phyloP scores from a whole-genome alignment of 768 basidiomycete species.

The Cytidiella melzeri region DNA sequence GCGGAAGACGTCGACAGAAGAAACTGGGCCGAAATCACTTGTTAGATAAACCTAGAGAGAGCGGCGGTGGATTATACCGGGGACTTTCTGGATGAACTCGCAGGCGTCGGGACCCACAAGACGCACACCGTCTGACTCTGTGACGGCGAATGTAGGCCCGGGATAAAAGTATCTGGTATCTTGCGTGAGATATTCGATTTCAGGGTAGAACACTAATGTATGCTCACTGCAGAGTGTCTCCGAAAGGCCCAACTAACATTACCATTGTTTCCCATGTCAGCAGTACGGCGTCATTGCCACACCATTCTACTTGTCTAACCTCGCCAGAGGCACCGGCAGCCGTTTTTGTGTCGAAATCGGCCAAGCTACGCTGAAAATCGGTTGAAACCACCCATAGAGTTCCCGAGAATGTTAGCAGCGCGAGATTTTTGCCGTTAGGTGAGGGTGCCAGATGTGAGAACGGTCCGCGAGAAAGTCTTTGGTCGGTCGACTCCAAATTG shows the following conservation, averaged over 20 bases:
- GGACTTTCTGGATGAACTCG: slow-evolving; percentile 92
- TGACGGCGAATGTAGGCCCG: slow-evolving; percentile 70
- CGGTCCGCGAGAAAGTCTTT: slow-evolving; percentile 82
- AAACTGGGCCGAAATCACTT: slow-evolving; percentile 48
- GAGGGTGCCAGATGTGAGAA: slow-evolving; percentile 85
- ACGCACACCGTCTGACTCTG: slow-evolving; percentile 88
- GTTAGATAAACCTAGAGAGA: no score
- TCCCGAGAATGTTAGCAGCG: slow-evolving; percentile 67
- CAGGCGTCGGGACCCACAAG: slow-evolving; percentile 72
- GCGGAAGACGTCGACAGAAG: slow-evolving; percentile 77
- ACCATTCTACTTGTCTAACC: slow-evolving; percentile 83
- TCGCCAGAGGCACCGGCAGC: slow-evolving; percentile 49
- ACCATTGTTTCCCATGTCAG: slow-evolving; percentile 76
- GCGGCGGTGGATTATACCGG: slow-evolving; percentile 59
- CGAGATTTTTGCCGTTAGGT: slow-evolving; percentile 90
- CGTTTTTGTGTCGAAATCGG: slow-evolving; percentile 73
- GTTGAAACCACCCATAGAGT: slow-evolving; percentile 91
- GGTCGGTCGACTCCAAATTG: slow-evolving; percentile 84
- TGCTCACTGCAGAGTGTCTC: slow-evolving; percentile 76
- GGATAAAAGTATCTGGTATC: slow-evolving; percentile 66
- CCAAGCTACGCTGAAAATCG: slow-evolving; percentile 84
- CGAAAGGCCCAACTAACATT: slow-evolving; percentile 87
- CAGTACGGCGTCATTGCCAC: slow-evolving; percentile 90
- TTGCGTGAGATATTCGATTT: slow-evolving; percentile 8
- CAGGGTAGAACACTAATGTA: neutral